A percentile compares a stretch with the other conserved stretches of the same genome.
Conservation (phyloP, 2,329 filamentous ascomycete genomes). For the Hortaea werneckii region DNA sequence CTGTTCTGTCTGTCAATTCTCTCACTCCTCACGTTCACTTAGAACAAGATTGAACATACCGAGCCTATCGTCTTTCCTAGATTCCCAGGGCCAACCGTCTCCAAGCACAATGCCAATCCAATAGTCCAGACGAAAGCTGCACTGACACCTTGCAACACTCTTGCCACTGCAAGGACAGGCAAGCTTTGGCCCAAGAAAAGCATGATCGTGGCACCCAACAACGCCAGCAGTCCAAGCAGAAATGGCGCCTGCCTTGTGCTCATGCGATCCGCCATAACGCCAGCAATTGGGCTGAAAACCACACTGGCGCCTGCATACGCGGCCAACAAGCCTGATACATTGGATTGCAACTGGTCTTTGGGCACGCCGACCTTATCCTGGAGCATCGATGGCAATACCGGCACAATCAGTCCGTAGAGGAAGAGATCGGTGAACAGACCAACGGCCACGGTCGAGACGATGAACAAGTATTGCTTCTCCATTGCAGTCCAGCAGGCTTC, state of each 20-base stretch:
- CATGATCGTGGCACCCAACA: conserved; percentile 46
- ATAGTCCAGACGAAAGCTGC: conserved; percentile 51
- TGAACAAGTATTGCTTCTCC: conserved; percentile 52
- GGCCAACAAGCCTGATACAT: conserved; percentile 45
- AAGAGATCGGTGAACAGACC: conserved; percentile 51
- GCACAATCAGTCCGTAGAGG: conserved; percentile 49
- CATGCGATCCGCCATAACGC: conserved; percentile 45
- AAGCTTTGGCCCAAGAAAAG: conserved; percentile 43
- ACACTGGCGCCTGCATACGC: conserved; percentile 46
- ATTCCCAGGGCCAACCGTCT: conserved; percentile 47
- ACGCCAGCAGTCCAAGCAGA: conserved; percentile 42
- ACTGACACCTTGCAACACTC: conserved; percentile 48
- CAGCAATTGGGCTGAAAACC: conserved; percentile 41
- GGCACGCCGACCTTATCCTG: conserved; percentile 41
- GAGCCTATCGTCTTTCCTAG: conserved; percentile 53
- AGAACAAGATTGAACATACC: conserved; percentile 22
- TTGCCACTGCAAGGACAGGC: conserved; percentile 40
- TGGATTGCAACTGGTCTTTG: conserved; percentile 39
- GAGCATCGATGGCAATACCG: conserved; percentile 49
- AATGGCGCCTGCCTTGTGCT: conserved; percentile 48
- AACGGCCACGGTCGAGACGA: conserved; percentile 45
- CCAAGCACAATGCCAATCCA: conserved; percentile 48
- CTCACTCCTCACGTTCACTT: neutral
- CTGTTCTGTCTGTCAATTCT: conserved; percentile 11
- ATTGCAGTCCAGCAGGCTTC: conserved; percentile 32